phyloP scores from a whole-genome alignment of 1,284 basidiomycete genomes.

The Apiotrichum sp. region DNA sequence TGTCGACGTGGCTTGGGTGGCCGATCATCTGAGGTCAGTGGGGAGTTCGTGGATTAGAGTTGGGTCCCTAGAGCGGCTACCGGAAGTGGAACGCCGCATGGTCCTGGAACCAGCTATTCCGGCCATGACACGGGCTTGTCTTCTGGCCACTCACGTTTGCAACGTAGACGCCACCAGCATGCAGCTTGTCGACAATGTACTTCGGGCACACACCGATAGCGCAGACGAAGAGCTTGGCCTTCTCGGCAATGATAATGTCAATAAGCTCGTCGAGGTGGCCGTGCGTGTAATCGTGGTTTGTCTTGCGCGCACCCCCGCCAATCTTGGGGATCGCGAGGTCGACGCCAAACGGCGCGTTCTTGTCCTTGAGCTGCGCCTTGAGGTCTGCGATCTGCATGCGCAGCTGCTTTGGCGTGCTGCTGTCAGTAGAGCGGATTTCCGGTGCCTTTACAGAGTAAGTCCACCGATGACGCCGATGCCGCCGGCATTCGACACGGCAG shows the following conservation, averaged over 20 bases:
- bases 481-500: constrained; percentile 68
- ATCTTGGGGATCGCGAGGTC: constrained; percentile 78
- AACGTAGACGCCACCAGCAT: constrained; percentile 69
- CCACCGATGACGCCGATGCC: constrained; percentile 84
- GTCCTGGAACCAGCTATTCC: too few species aligned
- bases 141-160: constrained; percentile 57
- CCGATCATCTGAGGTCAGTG: constrained; percentile 63
- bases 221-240: constrained; percentile 73
- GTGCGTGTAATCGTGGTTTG: constrained; percentile 61
- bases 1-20: constrained; percentile 74
- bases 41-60: too few species aligned
- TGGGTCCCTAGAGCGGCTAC: too few species aligned
- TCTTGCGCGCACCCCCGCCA: constrained; percentile 73
- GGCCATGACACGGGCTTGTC: too few species aligned
- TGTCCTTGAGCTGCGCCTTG: constrained; percentile 57
- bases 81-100: too few species aligned
- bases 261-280: constrained; percentile 65
- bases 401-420: constrained; percentile 42
- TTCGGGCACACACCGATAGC: constrained; percentile 71
- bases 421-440: too few species aligned
- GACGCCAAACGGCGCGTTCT: constrained; percentile 67
- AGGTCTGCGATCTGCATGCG: constrained; percentile 60
- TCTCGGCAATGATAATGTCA: constrained; percentile 81
- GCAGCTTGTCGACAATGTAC: constrained; percentile 67
- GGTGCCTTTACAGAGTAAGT: constrained; percentile 9